A percentile compares a stretch with the other conserved stretches of the same genome.
These are phyloP conservation scores for Tolypocladium album DNA, from an alignment of 2,329 filamentous ascomycete species.

Conservation along the genomic window DNA sequence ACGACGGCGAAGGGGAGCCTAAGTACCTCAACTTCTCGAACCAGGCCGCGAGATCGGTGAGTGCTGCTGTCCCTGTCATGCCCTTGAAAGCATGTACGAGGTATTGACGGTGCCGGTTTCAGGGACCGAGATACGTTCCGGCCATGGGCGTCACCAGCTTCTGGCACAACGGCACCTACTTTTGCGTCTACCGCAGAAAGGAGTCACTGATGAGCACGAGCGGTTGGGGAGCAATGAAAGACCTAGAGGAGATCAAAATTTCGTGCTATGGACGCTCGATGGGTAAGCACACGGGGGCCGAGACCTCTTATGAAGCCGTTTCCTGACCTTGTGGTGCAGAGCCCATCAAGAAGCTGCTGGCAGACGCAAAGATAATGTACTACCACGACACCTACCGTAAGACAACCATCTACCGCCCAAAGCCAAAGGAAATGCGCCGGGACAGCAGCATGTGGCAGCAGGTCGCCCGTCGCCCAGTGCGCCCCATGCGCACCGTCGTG, in stretches of 20 bases:
- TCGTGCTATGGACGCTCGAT: slow-evolving; percentile 42
- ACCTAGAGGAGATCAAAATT: slow-evolving; percentile 41
- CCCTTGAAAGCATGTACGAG: not conserved
- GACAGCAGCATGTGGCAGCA: slow-evolving; percentile 41
- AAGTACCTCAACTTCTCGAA: slow-evolving; percentile 49
- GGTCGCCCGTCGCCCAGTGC: slow-evolving; percentile 51
- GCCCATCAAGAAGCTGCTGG: slow-evolving; percentile 45
- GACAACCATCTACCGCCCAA: slow-evolving; percentile 46
- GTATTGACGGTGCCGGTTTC: not conserved
- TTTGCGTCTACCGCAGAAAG: slow-evolving; percentile 33
- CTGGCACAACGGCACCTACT: slow-evolving; percentile 42
- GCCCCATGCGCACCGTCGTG: slow-evolving; percentile 67
- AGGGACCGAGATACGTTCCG: slow-evolving; percentile 42
- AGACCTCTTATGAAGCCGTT: not conserved
- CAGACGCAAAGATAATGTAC: slow-evolving; percentile 41
- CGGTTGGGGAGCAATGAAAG: slow-evolving; percentile 30
- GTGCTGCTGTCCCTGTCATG: slow-evolving; percentile 6
- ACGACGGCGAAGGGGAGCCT: slow-evolving; percentile 21
- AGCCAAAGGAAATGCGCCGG: slow-evolving; percentile 32
- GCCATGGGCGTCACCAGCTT: slow-evolving; percentile 42
- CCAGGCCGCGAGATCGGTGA: slow-evolving; percentile 39
- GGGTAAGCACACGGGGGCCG: slow-evolving; percentile 6
- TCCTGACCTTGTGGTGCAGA: slow-evolving; percentile 12
- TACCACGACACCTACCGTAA: slow-evolving; percentile 42
- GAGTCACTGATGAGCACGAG: slow-evolving; percentile 26